Base-by-base conservation (phyloP, 345 rosid species). In the Ceriops zippeliana region DNA sequence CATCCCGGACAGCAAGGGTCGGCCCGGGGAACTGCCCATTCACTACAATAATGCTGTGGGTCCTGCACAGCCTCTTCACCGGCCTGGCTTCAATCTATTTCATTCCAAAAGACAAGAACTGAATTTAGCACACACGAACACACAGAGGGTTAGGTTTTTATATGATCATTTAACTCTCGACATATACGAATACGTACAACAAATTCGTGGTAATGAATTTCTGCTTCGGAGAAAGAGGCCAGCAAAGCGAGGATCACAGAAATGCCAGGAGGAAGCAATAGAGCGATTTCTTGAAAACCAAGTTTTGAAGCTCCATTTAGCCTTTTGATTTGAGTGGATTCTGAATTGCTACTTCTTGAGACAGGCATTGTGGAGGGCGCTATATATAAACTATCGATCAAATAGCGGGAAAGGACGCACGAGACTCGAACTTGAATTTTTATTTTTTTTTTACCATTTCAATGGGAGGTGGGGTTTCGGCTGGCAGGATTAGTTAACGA, bases 21-120 rank as follows among this genome's bases (percentile, higher is more conserved):
- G 98, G 96, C 42, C 96, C 98, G 28, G 96, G 98, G 70, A 86
- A 84, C 61, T 81, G 89, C 21, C 96, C 98, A 9, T 90, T 92
- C 54, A 88, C 98, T 0, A 90, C 82, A 31, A 92, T 77, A 0
- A 70, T 79, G 74, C 68, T 79, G 64, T 82, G 96, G 66, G 88
- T 83, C 80, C 83, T 90, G 89, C 98, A 90, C 79, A 92, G 59
- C 70, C 70, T 67, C 71, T 70, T 82, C 85, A 82, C 79, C 64
- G 82, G 80, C 54, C 37, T 81, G 1, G 79, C 82, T 72, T 78
- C 73, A 68, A 81, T 72, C 82, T 81, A 69, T 65, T 57, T 52
- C 61, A 30, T 57, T 62, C 20, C 53, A 54, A 54, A 24, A 15
- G n/a, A 61, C 2, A 69, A 1, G 9, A 22, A 30, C 47, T 3